A percentile compares a stretch with the other conserved stretches of the same genome.
phyloP scores from a whole-genome alignment of 257 asterid species.

The Solanum chiquidenum region DNA sequence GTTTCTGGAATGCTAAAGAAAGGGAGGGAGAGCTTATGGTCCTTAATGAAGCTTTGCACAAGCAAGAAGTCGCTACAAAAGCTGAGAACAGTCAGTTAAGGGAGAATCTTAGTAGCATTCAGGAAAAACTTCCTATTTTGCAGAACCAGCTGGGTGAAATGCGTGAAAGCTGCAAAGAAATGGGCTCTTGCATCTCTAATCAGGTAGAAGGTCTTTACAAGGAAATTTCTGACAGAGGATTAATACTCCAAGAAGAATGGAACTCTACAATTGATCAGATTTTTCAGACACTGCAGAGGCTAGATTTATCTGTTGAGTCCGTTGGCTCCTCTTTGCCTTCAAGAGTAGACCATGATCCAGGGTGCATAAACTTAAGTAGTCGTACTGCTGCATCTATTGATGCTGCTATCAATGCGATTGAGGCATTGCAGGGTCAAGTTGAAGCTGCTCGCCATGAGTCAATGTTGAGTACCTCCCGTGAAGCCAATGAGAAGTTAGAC shows the following conservation, averaged over 20 bases:
- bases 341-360: slow-evolving; percentile 20
- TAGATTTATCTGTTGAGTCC: slow-evolving; percentile 35
- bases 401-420: slow-evolving; percentile 50
- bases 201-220: slow-evolving; percentile 44
- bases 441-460: slow-evolving; percentile 38
- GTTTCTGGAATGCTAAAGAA: slow-evolving; percentile 21
- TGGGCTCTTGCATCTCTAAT: slow-evolving; percentile 39
- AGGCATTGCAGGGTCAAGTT: slow-evolving; percentile 44
- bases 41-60: slow-evolving; percentile 37
- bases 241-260: slow-evolving; percentile 48
- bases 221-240: slow-evolving; percentile 48
- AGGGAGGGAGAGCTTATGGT: slow-evolving; percentile 47
- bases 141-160: slow-evolving; percentile 47
- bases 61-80: slow-evolving; percentile 39
- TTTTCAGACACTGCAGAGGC: slow-evolving; percentile 41
- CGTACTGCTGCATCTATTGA: slow-evolving; percentile 45
- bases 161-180: slow-evolving; percentile 39
- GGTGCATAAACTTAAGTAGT: slow-evolving; percentile 16
- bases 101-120: slow-evolving; percentile 34
- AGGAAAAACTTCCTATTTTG: slow-evolving; percentile 38
- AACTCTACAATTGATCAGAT: slow-evolving; percentile 40
- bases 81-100: slow-evolving; percentile 48
- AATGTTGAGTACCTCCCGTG: slow-evolving; percentile 26
- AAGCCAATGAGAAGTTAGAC: slow-evolving; percentile 16
- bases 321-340: slow-evolving; percentile 15